Evolutionary conservation across 208 protist genomes (phyloP).

Genomic region (Porcisia hertigi): DNA sequence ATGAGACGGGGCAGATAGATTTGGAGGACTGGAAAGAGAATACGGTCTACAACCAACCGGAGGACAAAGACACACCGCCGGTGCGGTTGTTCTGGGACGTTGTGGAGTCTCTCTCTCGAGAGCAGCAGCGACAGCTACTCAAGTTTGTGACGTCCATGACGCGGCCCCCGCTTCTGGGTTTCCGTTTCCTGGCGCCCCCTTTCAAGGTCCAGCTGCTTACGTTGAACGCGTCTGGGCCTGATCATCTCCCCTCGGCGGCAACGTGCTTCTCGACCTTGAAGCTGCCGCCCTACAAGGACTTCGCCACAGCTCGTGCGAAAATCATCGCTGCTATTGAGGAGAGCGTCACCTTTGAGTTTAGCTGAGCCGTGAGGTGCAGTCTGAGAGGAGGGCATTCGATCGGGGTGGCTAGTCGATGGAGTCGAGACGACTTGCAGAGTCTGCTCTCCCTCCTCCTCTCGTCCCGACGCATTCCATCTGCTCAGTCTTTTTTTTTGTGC

Average conservation of each 20-base stretch:
- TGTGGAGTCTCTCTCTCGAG: conserved; percentile 64
- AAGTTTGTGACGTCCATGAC: conserved; percentile 89
- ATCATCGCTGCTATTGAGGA: conserved; percentile 90
- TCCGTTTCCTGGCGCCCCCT: conserved; percentile 86
- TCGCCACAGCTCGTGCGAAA: conserved; percentile 70
- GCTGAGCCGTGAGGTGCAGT: conserved; percentile 21
- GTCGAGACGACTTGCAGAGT: neutral
- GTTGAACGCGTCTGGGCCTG: conserved; percentile 24
- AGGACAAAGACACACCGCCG: conserved; percentile 52
- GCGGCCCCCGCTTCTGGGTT: conserved; percentile 91
- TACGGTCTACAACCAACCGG: conserved; percentile 78
- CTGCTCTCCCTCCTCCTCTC: neutral
- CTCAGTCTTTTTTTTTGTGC: neutral
- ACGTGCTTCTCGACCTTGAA: conserved; percentile 95
- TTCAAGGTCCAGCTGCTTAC: conserved; percentile 84
- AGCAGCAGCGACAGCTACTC: conserved; percentile 82
- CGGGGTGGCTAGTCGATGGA: neutral
- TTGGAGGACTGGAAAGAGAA: conserved; percentile 87
- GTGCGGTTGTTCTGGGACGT: conserved; percentile 91
- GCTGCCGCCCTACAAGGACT: conserved; percentile 83
- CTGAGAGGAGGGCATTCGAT: neutral
- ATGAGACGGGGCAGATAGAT: conserved; percentile 74
- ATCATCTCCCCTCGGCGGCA: conserved; percentile 86
- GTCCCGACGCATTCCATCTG: neutral
- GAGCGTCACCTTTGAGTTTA: conserved; percentile 86